Base-by-base conservation (phyloP, 306 rosid species). In the Datisca glomerata region DNA sequence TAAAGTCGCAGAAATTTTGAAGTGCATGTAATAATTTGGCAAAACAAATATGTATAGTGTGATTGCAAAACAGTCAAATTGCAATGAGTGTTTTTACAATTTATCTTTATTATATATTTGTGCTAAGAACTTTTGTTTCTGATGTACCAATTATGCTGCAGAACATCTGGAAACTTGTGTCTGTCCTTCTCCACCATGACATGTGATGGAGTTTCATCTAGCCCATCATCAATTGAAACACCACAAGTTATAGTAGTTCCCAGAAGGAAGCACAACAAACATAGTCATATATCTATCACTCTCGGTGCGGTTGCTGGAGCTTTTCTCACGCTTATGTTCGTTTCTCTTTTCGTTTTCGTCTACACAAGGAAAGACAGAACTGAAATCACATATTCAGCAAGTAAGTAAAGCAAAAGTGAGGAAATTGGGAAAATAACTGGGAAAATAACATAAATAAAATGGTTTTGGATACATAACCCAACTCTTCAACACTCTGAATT, bases 151-250 rank as follows among this genome's bases (percentile, higher is more conserved):
- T 41, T 49, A 28, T 37, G 8, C 11, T 63, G 76, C 85, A 87
- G 96, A 70, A 57, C 78, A 55, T 64, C 80, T 5, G 96, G 96
- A 29, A 87, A 87, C 40, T 39, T 60, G 18, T 87, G 96, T 53
- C 76, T 87, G 13, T 67, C 89, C 9, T 82, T 79, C 79, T 76
- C 93, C 14, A 32, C 78, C 57, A 49, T 72, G 63, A 15, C 70
- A 18, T 87, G 96, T 54, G 62, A 67, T 33, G 78, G 60, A 23
- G 68, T 53, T 41, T 48, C 80, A 54, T 50, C 72, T 29, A 59
- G 42, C 67, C 71, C 85, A 41, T 59, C 94, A 42, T 59, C 94
- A 42, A 69, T 79, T 66, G 93, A 76, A 65, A 45, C 85, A 13
- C 97, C 97, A 17, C 85, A 82, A 74, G 67, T 79, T 9, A 87